Conservation (phyloP, 2,329 filamentous ascomycete genomes). For the Sporothrix mexicana region DNA sequence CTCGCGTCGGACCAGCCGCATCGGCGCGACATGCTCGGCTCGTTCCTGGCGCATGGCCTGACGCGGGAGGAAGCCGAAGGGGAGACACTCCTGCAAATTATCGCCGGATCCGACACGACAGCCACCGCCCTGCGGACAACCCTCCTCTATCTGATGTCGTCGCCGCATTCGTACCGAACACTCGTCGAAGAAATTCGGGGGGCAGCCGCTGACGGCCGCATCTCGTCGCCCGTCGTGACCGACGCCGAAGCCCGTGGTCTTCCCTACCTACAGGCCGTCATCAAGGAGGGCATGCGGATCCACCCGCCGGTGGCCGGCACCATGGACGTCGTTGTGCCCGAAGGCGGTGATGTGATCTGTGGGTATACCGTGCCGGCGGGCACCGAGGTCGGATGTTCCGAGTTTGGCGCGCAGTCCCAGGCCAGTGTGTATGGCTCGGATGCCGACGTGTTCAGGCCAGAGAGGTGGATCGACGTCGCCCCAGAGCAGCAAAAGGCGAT, state of each 20-base stretch:
- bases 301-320: constrained; percentile 51
- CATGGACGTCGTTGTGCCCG: constrained; percentile 45
- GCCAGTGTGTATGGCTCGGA: constrained; percentile 48
- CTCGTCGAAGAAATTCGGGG: constrained; percentile 47
- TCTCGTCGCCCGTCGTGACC: constrained; percentile 43
- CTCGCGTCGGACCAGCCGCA: constrained; percentile 37
- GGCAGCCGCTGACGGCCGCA: constrained; percentile 40
- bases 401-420: constrained; percentile 50
- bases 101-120: constrained; percentile 44
- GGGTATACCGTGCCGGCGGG: constrained; percentile 53
- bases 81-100: constrained; percentile 50
- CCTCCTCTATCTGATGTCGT: constrained; percentile 42
- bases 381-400: constrained; percentile 52
- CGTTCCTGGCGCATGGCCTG: constrained; percentile 50
- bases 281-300: constrained; percentile 56
- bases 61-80: constrained; percentile 51
- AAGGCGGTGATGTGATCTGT: constrained; percentile 48
- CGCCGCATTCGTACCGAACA: constrained; percentile 38
- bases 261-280: constrained; percentile 57
- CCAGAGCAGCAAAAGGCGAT: constrained; percentile 37
- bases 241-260: constrained; percentile 49
- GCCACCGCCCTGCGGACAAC: constrained; percentile 42
- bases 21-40: constrained; percentile 49
- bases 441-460: constrained; percentile 51
- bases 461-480: constrained; percentile 52